phyloP scores from a whole-genome alignment of 2,329 filamentous ascomycete genomes.

The Aspergillus glaucus region DNA sequence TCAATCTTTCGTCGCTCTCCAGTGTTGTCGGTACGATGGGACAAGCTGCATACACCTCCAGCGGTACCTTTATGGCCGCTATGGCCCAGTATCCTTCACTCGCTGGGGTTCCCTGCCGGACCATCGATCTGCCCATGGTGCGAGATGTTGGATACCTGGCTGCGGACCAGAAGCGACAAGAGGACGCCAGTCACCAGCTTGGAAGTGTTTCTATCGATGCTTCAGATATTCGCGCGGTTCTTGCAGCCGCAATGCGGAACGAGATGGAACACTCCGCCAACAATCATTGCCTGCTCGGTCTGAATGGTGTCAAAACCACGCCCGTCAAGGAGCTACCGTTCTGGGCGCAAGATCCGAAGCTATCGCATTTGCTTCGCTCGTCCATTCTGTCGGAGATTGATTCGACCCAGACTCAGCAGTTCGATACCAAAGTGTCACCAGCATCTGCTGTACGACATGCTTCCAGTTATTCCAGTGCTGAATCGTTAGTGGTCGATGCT shows the following conservation, averaged over 20 bases:
- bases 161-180: constrained; percentile 12
- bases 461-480: not conserved
- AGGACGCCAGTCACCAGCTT: constrained; percentile 21
- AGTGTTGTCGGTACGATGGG: constrained; percentile 23
- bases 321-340: constrained; percentile 24
- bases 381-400: not conserved
- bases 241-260: constrained; percentile 48
- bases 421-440: constrained; percentile 4
- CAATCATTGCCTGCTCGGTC: constrained; percentile 50
- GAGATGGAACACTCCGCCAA: constrained; percentile 39
- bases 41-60: constrained; percentile 22
- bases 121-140: constrained; percentile 24
- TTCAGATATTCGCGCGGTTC: constrained; percentile 50
- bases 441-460: not conserved
- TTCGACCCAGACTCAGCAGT: constrained; percentile 45
- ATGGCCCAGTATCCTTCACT: constrained; percentile 21
- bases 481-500: constrained; percentile 17
- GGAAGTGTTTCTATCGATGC: constrained; percentile 27
- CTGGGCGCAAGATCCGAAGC: constrained; percentile 43
- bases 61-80: constrained; percentile 21
- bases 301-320: constrained; percentile 34
- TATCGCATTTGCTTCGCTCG: not conserved
- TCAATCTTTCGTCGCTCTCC: constrained; percentile 22
- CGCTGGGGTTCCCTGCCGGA: constrained; percentile 19
- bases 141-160: constrained; percentile 19